Conservation (phyloP, 2,329 filamentous ascomycete species). For the Alternaria sp. region DNA sequence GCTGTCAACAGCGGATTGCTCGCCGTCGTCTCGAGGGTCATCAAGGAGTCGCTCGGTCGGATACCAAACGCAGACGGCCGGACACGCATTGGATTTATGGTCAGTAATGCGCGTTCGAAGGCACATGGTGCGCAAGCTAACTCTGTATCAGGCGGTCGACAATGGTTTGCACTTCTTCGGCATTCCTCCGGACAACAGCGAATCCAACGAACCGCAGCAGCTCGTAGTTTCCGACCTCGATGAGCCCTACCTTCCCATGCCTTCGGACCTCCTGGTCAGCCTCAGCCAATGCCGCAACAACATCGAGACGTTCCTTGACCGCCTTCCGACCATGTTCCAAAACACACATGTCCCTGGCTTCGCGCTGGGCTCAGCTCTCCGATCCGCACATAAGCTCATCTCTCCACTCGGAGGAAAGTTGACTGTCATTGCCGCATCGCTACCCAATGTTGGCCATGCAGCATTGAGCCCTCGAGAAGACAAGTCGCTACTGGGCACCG, state of each 20-base stretch:
- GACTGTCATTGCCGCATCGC: constrained; percentile 83
- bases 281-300: constrained; percentile 87
- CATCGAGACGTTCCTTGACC: constrained; percentile 88
- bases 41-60: constrained; percentile 90
- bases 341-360: constrained; percentile 87
- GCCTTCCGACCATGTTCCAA: constrained; percentile 95
- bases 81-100: constrained; percentile 92
- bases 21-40: constrained; percentile 90
- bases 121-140: not conserved
- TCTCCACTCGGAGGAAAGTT: constrained; percentile 94
- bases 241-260: constrained; percentile 94
- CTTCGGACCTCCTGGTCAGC: constrained; percentile 87
- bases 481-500: constrained; percentile 93
- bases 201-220: constrained; percentile 86
- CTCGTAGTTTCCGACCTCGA: constrained; percentile 93
- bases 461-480: constrained; percentile 88
- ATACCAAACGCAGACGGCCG: constrained; percentile 98
- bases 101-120: not conserved
- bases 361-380: constrained; percentile 93
- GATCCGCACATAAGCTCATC: constrained; percentile 94
- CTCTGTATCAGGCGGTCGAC: constrained; percentile 68
- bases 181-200: constrained; percentile 85
- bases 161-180: constrained; percentile 96
- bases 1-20: constrained; percentile 81
- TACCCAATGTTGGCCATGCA: constrained; percentile 92